Conservation (phyloP, 1,284 basidiomycete species). For the Meira nashicola region DNA sequence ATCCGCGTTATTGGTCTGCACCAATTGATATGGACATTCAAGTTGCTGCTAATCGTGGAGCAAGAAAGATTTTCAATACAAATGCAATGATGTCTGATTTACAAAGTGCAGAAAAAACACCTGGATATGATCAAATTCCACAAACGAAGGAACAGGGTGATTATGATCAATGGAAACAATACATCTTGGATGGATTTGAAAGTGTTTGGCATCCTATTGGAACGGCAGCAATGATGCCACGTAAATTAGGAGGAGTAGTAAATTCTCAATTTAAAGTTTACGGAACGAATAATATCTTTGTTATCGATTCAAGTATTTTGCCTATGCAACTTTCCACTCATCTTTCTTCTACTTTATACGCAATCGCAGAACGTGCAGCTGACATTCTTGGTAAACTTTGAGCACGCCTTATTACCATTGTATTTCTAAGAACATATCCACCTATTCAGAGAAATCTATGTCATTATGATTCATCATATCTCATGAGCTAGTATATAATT, state of each 20-base stretch:
- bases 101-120: constrained; percentile 49
- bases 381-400: constrained; percentile 10
- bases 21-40: constrained; percentile 53
- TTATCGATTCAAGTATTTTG: constrained; percentile 38
- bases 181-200: constrained; percentile 49
- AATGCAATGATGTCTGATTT: constrained; percentile 33
- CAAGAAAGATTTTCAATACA: constrained; percentile 45
- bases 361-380: constrained; percentile 36
- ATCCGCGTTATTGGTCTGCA: constrained; percentile 40
- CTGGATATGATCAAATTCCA: constrained; percentile 45
- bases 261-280: constrained; percentile 49
- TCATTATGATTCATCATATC: no score
- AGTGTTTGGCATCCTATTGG: constrained; percentile 63
- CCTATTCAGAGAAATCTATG: no score
- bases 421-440: not conserved
- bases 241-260: constrained; percentile 60
- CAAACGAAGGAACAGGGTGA: constrained; percentile 38
- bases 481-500: no score
- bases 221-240: constrained; percentile 63
- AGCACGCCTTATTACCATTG: not conserved
- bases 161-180: constrained; percentile 50
- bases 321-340: constrained; percentile 37
- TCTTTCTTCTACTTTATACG: constrained; percentile 36
- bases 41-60: constrained; percentile 41
- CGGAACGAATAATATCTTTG: constrained; percentile 45